Percentiles rank a stretch among this genome's conserved stretches.
Evolutionary conservation across 352 stramenopile genomes (phyloP).

Genomic region (Peronospora destructor): DNA sequence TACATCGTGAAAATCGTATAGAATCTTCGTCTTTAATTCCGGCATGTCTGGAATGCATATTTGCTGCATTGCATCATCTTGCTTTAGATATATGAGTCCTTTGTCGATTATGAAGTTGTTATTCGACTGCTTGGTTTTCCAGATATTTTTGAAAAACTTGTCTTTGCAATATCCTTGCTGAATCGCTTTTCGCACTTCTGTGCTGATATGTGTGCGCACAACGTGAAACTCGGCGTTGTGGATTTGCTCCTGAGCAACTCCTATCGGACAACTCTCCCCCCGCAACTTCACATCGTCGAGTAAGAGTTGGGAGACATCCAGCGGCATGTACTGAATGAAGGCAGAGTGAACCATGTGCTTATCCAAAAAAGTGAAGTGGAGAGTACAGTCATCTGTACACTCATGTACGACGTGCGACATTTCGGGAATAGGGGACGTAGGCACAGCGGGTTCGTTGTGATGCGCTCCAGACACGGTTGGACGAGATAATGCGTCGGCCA

Average conservation of each 20-base stretch:
- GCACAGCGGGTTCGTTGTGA: too few relatives aligned
- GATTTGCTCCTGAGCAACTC: not conserved
- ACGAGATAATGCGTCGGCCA: too few relatives aligned
- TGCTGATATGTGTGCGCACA: not conserved
- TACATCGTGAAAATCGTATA: conserved; percentile 15
- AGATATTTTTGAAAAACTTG: not conserved
- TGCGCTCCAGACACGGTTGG: too few relatives aligned
- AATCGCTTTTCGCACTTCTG: not conserved
- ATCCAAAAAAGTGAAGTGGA: not conserved
- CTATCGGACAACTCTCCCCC: not conserved
- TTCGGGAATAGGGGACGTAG: too few relatives aligned
- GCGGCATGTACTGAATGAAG: not conserved
- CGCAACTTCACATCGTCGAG: not conserved
- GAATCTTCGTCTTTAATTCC: conserved; percentile 3
- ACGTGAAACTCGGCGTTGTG: conserved; percentile 1
- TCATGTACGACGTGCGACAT: too few relatives aligned
- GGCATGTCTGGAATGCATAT: not conserved
- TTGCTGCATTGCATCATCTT: not conserved
- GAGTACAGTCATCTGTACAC: too few relatives aligned
- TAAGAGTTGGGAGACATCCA: not conserved
- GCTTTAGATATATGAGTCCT: conserved; percentile 1
- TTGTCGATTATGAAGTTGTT: not conserved
- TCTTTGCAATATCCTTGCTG: not conserved
- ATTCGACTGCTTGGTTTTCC: not conserved
- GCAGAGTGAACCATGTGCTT: not conserved